Conservation (phyloP, 805 yeast species). For the Peterozyma xylosa region DNA sequence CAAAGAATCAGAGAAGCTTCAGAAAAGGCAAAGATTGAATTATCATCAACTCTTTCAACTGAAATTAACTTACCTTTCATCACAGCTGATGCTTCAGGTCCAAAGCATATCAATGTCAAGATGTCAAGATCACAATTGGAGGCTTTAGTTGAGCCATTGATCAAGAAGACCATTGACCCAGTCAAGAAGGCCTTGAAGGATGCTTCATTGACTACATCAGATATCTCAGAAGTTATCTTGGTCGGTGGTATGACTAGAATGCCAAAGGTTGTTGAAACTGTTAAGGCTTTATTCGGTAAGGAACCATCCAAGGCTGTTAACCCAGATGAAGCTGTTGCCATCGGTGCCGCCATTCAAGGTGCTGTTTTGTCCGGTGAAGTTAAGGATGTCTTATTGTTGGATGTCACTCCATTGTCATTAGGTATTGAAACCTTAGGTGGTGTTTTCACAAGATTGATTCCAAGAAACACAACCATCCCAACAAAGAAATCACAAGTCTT, state of each 20-base stretch:
- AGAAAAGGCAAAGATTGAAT: slow-evolving; percentile 68
- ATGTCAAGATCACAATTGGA: slow-evolving; percentile 66
- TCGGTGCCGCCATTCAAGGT: slow-evolving; percentile 89
- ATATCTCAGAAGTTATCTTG: slow-evolving; percentile 65
- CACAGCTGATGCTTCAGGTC: slow-evolving; percentile 36
- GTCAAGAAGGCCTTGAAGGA: slow-evolving; percentile 70
- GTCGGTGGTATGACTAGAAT: slow-evolving; percentile 91
- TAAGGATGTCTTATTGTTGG: slow-evolving; percentile 67
- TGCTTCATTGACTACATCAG: slow-evolving; percentile 58
- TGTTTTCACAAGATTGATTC: slow-evolving; percentile 86
- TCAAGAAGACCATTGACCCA: slow-evolving; percentile 63
- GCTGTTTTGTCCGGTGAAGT: slow-evolving; percentile 81
- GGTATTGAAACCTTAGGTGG: slow-evolving; percentile 99
- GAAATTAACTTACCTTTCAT: slow-evolving; percentile 67
- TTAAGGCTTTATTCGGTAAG: slow-evolving; percentile 49
- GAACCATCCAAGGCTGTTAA: slow-evolving; percentile 68
- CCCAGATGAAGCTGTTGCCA: slow-evolving; percentile 91
- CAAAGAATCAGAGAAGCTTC: slow-evolving; percentile 78
- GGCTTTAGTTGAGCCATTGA: slow-evolving; percentile 54
- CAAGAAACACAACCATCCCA: slow-evolving; percentile 94
- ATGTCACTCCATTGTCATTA: slow-evolving; percentile 80
- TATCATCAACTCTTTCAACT: slow-evolving; percentile 57
- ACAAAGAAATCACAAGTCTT: slow-evolving; percentile 94
- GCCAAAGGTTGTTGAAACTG: slow-evolving; percentile 70
- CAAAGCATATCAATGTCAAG: slow-evolving; percentile 50